Conservation (phyloP, 345 rosid species). For the Aquilaria sinensis region DNA sequence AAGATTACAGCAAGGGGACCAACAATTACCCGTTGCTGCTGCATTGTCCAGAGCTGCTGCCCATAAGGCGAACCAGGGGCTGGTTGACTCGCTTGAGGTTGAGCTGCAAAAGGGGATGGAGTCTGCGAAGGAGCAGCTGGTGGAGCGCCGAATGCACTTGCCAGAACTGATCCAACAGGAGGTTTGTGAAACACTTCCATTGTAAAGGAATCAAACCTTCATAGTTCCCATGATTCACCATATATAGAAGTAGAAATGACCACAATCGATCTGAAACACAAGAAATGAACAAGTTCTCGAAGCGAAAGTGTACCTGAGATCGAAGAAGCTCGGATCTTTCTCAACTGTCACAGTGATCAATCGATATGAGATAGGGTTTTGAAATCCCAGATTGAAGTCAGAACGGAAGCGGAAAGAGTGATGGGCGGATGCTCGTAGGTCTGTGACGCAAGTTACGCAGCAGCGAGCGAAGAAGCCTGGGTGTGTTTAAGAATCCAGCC, state of each 20-base stretch:
- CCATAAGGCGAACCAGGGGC: conserved; percentile 57
- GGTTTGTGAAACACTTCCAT: conserved; percentile 34
- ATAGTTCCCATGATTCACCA: neutral
- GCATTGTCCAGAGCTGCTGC: conserved; percentile 48
- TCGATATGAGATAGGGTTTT: too few species aligned
- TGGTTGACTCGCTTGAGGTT: conserved; percentile 40
- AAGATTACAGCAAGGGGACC: conserved; percentile 11
- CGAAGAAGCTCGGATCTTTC: too few species aligned
- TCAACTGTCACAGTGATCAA: too few species aligned
- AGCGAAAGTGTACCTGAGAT: too few species aligned
- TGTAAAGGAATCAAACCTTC: conserved; percentile 21
- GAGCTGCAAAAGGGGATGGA: conserved; percentile 35
- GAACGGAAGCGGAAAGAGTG: too few species aligned
- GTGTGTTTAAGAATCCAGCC: too few species aligned
- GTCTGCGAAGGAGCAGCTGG: conserved; percentile 34
- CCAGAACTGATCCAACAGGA: conserved; percentile 34
- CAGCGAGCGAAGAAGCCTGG: too few species aligned
- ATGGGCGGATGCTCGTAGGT: too few species aligned
- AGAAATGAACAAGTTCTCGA: neutral
- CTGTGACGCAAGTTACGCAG: too few species aligned
- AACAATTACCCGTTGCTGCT: conserved; percentile 35
- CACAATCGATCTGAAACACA: neutral
- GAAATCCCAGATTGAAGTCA: too few species aligned
- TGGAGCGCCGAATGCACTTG: conserved; percentile 28
- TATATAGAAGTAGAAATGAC: neutral